A percentile compares a stretch with the other conserved stretches of the same genome.
These are phyloP conservation scores for Coleophoma cylindrospora DNA, from an alignment of 2,329 filamentous ascomycete species.

Conservation along the genomic window DNA sequence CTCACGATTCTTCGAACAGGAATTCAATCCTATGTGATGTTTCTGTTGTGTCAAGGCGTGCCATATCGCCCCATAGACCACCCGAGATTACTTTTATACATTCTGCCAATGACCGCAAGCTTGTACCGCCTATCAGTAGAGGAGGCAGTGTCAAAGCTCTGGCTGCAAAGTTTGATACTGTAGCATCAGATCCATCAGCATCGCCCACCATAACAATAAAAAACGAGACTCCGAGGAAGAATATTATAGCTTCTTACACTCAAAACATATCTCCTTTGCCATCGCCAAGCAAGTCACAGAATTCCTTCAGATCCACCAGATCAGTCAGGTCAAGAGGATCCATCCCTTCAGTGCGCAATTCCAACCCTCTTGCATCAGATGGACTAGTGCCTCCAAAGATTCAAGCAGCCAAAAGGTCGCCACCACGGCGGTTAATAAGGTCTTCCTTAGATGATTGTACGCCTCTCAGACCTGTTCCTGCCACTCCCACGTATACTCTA, in stretches of 20 bases:
- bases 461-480: not conserved
- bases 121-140: conserved; percentile 3
- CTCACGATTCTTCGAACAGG: no score
- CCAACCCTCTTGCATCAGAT: no score
- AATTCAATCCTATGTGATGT: no score
- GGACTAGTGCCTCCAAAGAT: conserved; percentile 8
- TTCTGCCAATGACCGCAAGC: not conserved
- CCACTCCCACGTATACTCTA: not conserved
- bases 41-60: no score
- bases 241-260: conserved; percentile 20
- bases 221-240: conserved; percentile 6
- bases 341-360: not conserved
- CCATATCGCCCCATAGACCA: no score
- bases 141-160: conserved; percentile 21
- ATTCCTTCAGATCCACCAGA: conserved; percentile 9
- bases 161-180: conserved; percentile 21
- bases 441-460: not conserved
- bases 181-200: conserved; percentile 2
- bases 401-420: conserved; percentile 1
- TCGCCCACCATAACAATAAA: conserved; percentile 7
- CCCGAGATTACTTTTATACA: not conserved
- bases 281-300: conserved; percentile 20
- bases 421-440: not conserved
- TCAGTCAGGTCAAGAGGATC: conserved; percentile 12
- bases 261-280: conserved; percentile 12